Conservation (phyloP, 225 moss, liverwort and hornwort species). For the Climacium dendroides region DNA sequence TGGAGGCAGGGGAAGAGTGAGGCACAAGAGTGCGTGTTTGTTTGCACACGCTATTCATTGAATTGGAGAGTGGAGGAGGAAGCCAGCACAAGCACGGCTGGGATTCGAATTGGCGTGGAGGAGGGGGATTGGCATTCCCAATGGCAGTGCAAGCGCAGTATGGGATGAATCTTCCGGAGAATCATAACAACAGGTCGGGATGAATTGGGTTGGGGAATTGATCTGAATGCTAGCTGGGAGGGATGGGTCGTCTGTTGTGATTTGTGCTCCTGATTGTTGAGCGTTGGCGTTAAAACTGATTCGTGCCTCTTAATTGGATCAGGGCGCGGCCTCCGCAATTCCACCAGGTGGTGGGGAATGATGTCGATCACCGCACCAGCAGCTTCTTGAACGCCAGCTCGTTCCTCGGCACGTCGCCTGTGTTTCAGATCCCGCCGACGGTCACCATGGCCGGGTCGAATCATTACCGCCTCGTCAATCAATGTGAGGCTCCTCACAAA, state of each 20-base stretch:
- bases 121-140: background rate
- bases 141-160: slow-evolving; percentile 86
- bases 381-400: slow-evolving; percentile 27
- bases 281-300: background rate
- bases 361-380: slow-evolving; percentile 28
- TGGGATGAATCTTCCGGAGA: slow-evolving; percentile 29
- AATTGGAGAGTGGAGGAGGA: background rate
- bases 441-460: slow-evolving; percentile 30
- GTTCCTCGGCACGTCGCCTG: slow-evolving; percentile 40
- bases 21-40: background rate
- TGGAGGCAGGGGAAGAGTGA: background rate
- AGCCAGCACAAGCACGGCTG: background rate
- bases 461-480: slow-evolving; percentile 48
- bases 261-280: background rate
- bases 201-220: background rate
- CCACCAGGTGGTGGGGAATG: slow-evolving; percentile 22
- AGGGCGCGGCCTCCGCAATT: slow-evolving; percentile 32
- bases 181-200: slow-evolving; percentile 34
- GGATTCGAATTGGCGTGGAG: background rate
- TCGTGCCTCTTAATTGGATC: slow-evolving; percentile 15
- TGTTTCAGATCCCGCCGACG: slow-evolving; percentile 49
- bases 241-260: background rate
- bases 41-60: background rate
- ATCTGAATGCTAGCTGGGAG: background rate
- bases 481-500: background rate